Evolutionary conservation across 2,329 filamentous ascomycete species (phyloP), one percentile per base, ranked within the genome.

Genomic region (Clonostachys sp.): DNA sequence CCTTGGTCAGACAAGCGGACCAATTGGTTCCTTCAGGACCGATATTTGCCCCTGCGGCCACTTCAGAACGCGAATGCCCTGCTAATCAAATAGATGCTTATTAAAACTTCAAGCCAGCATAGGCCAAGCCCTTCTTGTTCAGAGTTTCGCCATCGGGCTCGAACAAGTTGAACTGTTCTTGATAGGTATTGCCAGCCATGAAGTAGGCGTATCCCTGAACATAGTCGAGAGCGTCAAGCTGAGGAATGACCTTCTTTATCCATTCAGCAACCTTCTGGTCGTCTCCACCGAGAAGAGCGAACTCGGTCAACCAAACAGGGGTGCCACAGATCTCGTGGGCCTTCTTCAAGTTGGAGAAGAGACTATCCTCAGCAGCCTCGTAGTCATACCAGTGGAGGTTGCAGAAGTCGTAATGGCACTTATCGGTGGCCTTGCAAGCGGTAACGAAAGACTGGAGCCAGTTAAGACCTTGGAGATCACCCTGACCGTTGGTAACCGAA

Each of bases 251-350:
- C n/a, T n/a, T n/a, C n/a, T n/a, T n/a, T n/a, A n/a, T n/a, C n/a
- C 83, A 84, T 35, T 51, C 51, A 52, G 61, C 62, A 51, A 73
- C 62, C 53, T 73, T 61, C 7, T 44, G 43, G 20, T 71, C 66
- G 39, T 70, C 65, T 45, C 63, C 65, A 49, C 71, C 75, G 34
- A 65, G 59, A 46, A 79, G 74, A 20, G 75, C 82, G 54, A 86
- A 86, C 72, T 87, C 83, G 48, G 81, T 84, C 48, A 86, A 66
- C 77, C 78, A 85, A 61, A 87, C 64, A 42, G 72, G 71, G 69
- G 74, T 74, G 57, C 63, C 67, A 61, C 77, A 80, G 51, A 64
- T 58, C 38, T 65, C 48, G 59, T 75, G 55, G 50, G 77, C 75
- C 33, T 70, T 51, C 50, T 68, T 53, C 47, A 85, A 59, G 62